Evolutionary conservation across 208 protist species (phyloP), one percentile per base, ranked within the genome.

Genomic region (Wallacemonas collosoma): DNA sequence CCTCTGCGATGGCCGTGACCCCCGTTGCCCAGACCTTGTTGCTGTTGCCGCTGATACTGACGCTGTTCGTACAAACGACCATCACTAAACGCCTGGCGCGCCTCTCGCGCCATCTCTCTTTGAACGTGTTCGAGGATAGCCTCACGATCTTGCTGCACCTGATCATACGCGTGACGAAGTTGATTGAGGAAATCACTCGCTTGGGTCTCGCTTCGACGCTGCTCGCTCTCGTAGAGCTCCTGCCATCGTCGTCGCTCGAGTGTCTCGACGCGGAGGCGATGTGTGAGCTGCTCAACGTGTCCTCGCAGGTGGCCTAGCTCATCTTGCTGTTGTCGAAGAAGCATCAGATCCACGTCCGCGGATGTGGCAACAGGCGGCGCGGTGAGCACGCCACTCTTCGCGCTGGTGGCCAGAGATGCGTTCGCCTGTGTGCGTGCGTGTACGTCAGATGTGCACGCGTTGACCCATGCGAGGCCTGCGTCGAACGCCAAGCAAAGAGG

Each of bases 401-500:
- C 40, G 45, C 38, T 71, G 47, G 56, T 70, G 35, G 26, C 26
- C 26, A 26, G 26, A 26, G 26, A 26, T 0, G 26, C 26, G 26
- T 26, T 26, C 26, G 26, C 26, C 26, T 26, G 26, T 26, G 26
- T 26, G 26, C 26, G 26, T 26, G 26, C 26, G 26, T 26, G 26
- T 26, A 26, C 26, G 26, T 26, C 26, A 26, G 26, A 26, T 26
- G 26, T 73, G 48, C 69, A 76, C 55, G 93, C 88, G 9, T 73
- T 75, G 26, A 94, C 53, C 89, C 92, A 96, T 57, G 88, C 90
- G 38, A 94, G 71, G 39, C 92, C 92, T 8, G 92, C 92, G 76
- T 96, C 92, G 57, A 95, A 90, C 69, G 92, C 92, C 43, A 94
- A 90, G 63, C 80, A 80, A 61, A 97, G 87, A 4, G 92, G 92